Conservation (phyloP, 140 eudicot species). For the Oenanthe javanica region DNA sequence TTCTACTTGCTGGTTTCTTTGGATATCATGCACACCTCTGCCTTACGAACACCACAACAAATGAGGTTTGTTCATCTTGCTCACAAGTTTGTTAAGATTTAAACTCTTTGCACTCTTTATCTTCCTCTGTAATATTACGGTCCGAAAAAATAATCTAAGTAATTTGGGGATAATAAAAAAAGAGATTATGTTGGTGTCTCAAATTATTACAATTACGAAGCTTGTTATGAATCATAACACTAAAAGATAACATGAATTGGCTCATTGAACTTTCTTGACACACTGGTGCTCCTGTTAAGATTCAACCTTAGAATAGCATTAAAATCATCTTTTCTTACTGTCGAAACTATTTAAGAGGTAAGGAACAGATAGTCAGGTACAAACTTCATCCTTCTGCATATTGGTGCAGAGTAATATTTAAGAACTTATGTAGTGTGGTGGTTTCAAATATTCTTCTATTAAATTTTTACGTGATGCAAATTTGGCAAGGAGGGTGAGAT, state of each 20-base stretch:
- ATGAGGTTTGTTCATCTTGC: conserved; percentile 50
- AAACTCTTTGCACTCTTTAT: not conserved
- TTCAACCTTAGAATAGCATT: not conserved
- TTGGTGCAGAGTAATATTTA: not conserved
- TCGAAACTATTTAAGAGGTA: not conserved
- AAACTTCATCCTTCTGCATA: not conserved
- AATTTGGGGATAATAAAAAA: not conserved
- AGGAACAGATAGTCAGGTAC: not conserved
- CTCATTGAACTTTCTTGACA: not conserved
- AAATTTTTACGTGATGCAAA: too few species aligned
- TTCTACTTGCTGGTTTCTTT: conserved; percentile 79
- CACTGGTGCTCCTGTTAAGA: not conserved
- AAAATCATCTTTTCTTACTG: not conserved
- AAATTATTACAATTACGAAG: not conserved
- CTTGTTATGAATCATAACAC: not conserved
- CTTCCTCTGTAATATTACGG: not conserved
- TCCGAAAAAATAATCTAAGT: not conserved
- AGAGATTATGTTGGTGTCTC: too few species aligned
- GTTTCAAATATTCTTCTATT: not conserved
- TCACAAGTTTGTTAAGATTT: not conserved
- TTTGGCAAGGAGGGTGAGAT: not conserved
- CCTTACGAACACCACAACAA: conserved; percentile 83
- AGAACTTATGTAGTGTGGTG: not conserved
- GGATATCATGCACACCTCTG: conserved; percentile 82
- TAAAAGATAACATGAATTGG: not conserved